Base-by-base conservation (phyloP, 306 rosid species). In the Prunus kanzakura region DNA sequence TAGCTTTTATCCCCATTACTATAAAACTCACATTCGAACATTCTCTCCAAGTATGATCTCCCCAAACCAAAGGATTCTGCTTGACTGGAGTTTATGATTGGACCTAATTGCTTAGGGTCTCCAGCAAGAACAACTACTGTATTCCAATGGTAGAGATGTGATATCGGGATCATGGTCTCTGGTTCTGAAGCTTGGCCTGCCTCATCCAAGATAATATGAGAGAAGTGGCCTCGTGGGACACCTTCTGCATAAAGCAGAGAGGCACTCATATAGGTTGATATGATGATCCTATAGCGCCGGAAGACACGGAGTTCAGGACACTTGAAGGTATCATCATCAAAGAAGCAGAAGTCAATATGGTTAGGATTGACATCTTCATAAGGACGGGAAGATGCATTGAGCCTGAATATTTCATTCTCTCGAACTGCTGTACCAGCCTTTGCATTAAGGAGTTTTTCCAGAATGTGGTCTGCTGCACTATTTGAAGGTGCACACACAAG, bases 151-250 rank as follows among this genome's bases (percentile, higher is more conserved):
- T 88, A 88, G 76, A 90, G 86, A 74, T 83, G 87, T 19, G 97
- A 84, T 66, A 95, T 66, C 16, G 99, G 91, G 72, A 92, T 84
- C 91, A 95, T 80, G 69, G 91, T 89, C 81, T 95, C 97, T 61
- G 97, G 96, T 85, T 95, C 97, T 15, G 99, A 95, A 77, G 99
- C 99, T 80, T 95, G 99, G 83, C 97, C 97, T 82, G 97, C 93
- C 88, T 95, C 99, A 55, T 95, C 99, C 86, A 95, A 86, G 89
- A 95, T 89, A 64, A 95, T 84, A 79, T 95, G 99, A 76, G 97
- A 85, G 82, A 95, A 92, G 82, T 95, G 93, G 63, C 97, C 97
- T 13, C 72, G 93, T 23, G 16, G 19, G 62, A 95, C 79, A 76
- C 79, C 97, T 83, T 89, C 97, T 11, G 91, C 88, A 77, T 78